A percentile compares a stretch with the other conserved stretches of the same genome.
Conservation (phyloP, 345 rosid species). For the Syzygium oleosum region DNA sequence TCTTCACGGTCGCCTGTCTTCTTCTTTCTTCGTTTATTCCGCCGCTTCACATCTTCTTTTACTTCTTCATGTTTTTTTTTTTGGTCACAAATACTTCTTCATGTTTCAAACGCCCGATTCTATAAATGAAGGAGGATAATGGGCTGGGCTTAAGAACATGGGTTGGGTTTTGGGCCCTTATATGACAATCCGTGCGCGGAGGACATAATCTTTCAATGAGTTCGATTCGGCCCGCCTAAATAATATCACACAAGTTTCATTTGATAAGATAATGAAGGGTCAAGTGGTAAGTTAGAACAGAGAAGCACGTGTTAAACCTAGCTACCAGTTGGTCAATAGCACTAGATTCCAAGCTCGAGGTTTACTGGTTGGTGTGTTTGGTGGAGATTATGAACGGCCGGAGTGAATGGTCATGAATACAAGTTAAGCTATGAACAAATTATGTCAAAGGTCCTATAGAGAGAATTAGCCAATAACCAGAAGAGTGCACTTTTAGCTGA, state of each 20-base stretch:
- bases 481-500: neutral
- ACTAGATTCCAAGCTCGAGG: neutral
- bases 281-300: neutral
- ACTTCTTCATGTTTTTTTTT: too few relatives aligned
- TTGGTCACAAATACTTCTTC: too few relatives aligned
- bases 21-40: too few relatives aligned
- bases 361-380: neutral
- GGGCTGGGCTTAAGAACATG: too few relatives aligned
- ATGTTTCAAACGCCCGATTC: too few relatives aligned
- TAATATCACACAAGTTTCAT: neutral
- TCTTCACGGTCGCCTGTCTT: too few relatives aligned
- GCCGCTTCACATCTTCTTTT: too few relatives aligned
- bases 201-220: neutral
- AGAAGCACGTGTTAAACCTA: neutral
- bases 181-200: neutral
- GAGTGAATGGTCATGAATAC: neutral
- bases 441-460: neutral
- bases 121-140: too few relatives aligned
- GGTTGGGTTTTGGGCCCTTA: too few relatives aligned
- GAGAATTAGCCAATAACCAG: neutral
- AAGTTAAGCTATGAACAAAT: neutral
- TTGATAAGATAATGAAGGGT: neutral
- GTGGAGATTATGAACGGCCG: neutral
- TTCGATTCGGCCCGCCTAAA: neutral
- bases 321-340: neutral